Evolutionary conservation across 805 yeast species (phyloP).

Genomic region (Wickerhamomyces ciferrii): DNA sequence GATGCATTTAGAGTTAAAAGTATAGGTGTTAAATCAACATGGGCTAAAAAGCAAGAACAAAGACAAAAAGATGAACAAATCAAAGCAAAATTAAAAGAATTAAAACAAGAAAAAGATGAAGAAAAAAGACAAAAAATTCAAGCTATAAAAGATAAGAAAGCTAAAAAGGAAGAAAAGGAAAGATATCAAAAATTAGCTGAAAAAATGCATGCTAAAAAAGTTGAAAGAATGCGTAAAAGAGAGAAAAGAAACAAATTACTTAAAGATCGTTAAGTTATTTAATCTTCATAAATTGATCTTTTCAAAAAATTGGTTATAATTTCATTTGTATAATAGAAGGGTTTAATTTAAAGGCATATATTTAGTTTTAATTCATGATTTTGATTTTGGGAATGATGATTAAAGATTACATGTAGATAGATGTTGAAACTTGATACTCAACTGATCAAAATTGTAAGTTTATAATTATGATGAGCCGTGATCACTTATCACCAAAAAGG

Average conservation of each 20-base stretch:
- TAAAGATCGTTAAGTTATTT: conserved; percentile 76
- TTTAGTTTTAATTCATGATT: background rate
- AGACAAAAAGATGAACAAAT: conserved; percentile 59
- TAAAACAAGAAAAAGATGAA: conserved; percentile 74
- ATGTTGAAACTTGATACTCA: no score
- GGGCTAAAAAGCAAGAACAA: conserved; percentile 64
- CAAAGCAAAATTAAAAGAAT: conserved; percentile 62
- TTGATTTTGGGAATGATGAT: background rate
- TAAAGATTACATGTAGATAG: no score
- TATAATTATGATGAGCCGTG: no score
- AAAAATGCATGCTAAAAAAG: conserved; percentile 88
- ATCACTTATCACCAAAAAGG: no score
- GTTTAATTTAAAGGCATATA: background rate
- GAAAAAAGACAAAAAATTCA: conserved; percentile 48
- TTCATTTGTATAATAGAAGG: background rate
- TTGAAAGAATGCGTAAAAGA: conserved; percentile 81
- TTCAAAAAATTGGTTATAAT: conserved; percentile 3
- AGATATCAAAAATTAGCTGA: conserved; percentile 77
- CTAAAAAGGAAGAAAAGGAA: conserved; percentile 82
- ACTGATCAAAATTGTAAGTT: no score
- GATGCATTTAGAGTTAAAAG: conserved; percentile 62
- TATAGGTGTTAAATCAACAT: conserved; percentile 53
- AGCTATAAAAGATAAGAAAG: conserved; percentile 66
- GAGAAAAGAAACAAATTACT: conserved; percentile 94
- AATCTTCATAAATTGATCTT: no score